Evolutionary conservation across 495 filamentous ascomycete genomes (phyloP).

Genomic region (Lasiosphaeris hirsuta): DNA sequence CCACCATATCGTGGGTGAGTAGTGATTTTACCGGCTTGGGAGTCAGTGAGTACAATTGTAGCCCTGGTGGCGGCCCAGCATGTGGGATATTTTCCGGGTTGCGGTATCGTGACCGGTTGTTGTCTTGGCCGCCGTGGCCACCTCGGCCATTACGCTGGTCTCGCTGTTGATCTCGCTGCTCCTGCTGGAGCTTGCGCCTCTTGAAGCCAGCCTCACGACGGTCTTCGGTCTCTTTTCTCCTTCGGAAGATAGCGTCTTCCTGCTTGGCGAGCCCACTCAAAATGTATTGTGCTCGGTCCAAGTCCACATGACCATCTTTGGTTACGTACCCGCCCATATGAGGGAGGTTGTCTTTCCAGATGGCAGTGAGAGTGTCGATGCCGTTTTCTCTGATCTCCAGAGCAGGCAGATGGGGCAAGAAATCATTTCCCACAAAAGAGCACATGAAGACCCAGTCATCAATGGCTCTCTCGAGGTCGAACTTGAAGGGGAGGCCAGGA

Average conservation of each 20-base stretch:
- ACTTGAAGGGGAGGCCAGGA: conserved; percentile 69
- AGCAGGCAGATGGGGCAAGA: conserved; percentile 92
- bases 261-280: conserved; percentile 87
- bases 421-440: conserved; percentile 99
- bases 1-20: conserved; percentile 83
- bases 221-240: conserved; percentile 78
- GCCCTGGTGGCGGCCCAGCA: conserved; percentile 22
- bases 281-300: conserved; percentile 83
- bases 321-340: conserved; percentile 93
- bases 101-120: conserved; percentile 11
- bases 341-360: conserved; percentile 92
- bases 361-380: conserved; percentile 90
- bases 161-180: conserved; percentile 25
- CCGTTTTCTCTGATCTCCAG: conserved; percentile 96
- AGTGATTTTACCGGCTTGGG: too few species aligned
- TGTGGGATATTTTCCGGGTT: background rate
- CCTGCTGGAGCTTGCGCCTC: conserved; percentile 68
- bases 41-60: conserved; percentile 36
- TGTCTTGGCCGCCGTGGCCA: conserved; percentile 6
- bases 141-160: conserved; percentile 35
- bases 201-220: conserved; percentile 73
- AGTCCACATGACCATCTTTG: conserved; percentile 86
- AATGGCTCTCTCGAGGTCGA: conserved; percentile 89
- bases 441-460: conserved; percentile 99
- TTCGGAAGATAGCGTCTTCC: conserved; percentile 89